Evolutionary conservation across 305 asterid species (phyloP).

Genomic region (Fraxinus floribunda): DNA sequence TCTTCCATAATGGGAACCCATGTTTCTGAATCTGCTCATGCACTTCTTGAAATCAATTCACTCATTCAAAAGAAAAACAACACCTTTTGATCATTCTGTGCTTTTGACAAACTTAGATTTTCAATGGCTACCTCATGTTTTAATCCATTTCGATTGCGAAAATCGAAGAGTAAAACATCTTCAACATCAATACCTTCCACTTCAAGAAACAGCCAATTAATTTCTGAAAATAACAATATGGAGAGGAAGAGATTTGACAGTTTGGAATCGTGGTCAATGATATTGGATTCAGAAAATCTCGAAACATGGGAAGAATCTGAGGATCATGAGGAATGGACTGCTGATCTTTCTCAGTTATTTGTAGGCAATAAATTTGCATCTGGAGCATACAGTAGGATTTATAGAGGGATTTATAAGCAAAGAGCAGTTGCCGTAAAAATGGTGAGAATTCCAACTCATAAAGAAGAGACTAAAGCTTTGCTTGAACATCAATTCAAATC

Average conservation of each 20-base stretch:
- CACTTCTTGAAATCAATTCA: constrained; percentile 6
- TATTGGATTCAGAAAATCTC: constrained; percentile 46
- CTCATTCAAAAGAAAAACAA: background rate
- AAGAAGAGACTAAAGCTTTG: constrained; percentile 15
- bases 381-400: constrained; percentile 33
- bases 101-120: background rate
- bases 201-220: constrained; percentile 30
- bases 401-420: constrained; percentile 34
- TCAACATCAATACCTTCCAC: constrained; percentile 26
- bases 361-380: constrained; percentile 32
- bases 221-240: constrained; percentile 32
- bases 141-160: constrained; percentile 37
- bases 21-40: constrained; percentile 37
- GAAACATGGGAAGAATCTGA: constrained; percentile 50
- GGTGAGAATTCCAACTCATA: constrained; percentile 23
- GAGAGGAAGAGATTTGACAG: constrained; percentile 50
- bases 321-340: constrained; percentile 25
- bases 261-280: constrained; percentile 56
- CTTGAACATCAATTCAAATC: constrained; percentile 25
- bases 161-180: constrained; percentile 26
- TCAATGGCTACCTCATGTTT: constrained; percentile 42
- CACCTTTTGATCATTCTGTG: constrained; percentile 16
- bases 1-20: constrained; percentile 19
- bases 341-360: constrained; percentile 35
- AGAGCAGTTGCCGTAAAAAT: constrained; percentile 36